Base-by-base conservation (phyloP, 257 asterid species). In the Paulownia fortunei region DNA sequence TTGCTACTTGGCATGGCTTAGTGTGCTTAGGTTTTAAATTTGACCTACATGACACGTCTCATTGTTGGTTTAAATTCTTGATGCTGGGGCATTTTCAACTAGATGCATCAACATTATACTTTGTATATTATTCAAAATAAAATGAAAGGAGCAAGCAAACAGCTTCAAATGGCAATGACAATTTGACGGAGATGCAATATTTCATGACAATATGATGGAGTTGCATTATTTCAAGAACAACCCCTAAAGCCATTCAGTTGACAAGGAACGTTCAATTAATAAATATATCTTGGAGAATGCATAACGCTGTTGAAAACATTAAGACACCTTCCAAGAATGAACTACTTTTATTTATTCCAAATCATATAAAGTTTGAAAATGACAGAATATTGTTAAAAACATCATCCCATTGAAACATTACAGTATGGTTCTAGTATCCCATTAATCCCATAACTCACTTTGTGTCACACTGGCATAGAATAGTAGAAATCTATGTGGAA, bases 21-120 rank as follows among this genome's bases (percentile, higher is more conserved):
- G 21, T 44, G 74, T 47, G 44, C 32, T 23, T 10, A 8, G 11
- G 51, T n/a, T 70, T 61, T 11, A 30, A 18, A 26, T 30, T 65
- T 16, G 63, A 75, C 27, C 72, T 44, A 76, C 42, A 52, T 42
- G 70, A 16, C 21, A 19, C 10, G 30, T 59, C 46, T 16, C 26
- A 27, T 3, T 36, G 27, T 30, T 36, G 16, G 36, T 74, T 34
- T 49, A 13, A 54, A 70, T 5, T 47, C 13, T 68, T 24, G 11
- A 76, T 34, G 36, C 60, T 32, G 32, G 19, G 63, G 64, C 24
- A 32, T 21, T 76, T 49, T 64, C 55, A 63, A 49, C 74, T 63
- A 64, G 73, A 37, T 55, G 27, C 30, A 72, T n/a, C 52, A 54
- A 24, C 74, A 34, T 21, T 65, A 65, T 55, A 34, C n/a, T 16